Evolutionary conservation across 2,329 filamentous ascomycete genomes (phyloP).

Genomic region (Berkeleyomyces basicola): DNA sequence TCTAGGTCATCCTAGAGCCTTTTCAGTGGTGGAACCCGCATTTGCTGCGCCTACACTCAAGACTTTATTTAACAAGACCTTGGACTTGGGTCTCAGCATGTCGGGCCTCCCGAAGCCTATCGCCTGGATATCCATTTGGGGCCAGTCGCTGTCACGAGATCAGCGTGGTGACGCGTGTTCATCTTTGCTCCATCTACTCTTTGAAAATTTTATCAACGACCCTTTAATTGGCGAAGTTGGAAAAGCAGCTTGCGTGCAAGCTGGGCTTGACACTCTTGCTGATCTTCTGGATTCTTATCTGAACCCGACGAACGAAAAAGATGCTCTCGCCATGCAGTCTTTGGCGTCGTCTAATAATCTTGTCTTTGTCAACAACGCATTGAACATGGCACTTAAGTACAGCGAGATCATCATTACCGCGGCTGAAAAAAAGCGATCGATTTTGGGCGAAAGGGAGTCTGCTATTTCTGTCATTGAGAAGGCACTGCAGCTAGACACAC

Average conservation of each 20-base stretch:
- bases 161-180: slow-evolving; percentile 68
- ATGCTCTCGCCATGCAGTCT: slow-evolving; percentile 16
- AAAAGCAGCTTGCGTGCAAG: slow-evolving; percentile 43
- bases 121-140: slow-evolving; percentile 62
- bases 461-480: slow-evolving; percentile 35
- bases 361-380: slow-evolving; percentile 45
- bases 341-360: slow-evolving; percentile 36
- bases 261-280: slow-evolving; percentile 44
- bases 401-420: slow-evolving; percentile 41
- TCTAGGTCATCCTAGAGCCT: slow-evolving; percentile 63
- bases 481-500: slow-evolving; percentile 32
- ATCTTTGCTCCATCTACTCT: slow-evolving; percentile 57
- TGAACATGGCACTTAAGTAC: slow-evolving; percentile 48
- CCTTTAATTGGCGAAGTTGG: slow-evolving; percentile 37
- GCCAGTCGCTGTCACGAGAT: slow-evolving; percentile 57
- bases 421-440: slow-evolving; percentile 27
- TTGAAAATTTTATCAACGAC: slow-evolving; percentile 45
- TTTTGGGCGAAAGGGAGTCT: slow-evolving; percentile 10
- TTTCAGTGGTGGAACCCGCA: slow-evolving; percentile 68
- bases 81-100: slow-evolving; percentile 22
- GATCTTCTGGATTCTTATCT: slow-evolving; percentile 41
- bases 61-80: slow-evolving; percentile 42
- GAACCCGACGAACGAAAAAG: slow-evolving; percentile 21
- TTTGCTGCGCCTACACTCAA: slow-evolving; percentile 55
- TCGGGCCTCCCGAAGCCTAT: slow-evolving; percentile 40